A percentile compares a stretch with the other conserved stretches of the same genome.
Evolutionary conservation across 768 basidiomycete species (phyloP).

Genomic region (Lepiota subincarnata): DNA sequence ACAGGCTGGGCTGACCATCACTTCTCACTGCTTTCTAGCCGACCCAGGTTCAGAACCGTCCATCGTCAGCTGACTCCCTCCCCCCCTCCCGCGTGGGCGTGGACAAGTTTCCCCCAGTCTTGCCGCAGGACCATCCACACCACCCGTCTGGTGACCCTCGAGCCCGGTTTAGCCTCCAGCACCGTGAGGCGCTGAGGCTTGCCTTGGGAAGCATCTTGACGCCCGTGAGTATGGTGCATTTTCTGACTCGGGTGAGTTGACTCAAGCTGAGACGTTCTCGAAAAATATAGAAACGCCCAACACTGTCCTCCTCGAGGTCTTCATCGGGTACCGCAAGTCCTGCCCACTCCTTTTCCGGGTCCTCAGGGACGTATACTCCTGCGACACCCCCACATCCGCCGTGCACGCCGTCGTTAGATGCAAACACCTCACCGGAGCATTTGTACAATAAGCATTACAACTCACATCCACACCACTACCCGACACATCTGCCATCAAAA

Average conservation of each 20-base stretch:
- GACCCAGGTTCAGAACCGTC: slow-evolving; percentile 30
- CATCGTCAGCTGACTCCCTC: slow-evolving; percentile 23
- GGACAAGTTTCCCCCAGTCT: slow-evolving; percentile 20
- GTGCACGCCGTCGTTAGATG: slow-evolving; percentile 19
- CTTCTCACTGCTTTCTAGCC: slow-evolving; percentile 23
- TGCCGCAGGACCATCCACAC: slow-evolving; percentile 24
- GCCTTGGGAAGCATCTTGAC: slow-evolving; percentile 58
- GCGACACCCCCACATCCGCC: slow-evolving; percentile 23
- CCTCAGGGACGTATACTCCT: slow-evolving; percentile 27
- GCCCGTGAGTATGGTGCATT: slow-evolving; percentile 40
- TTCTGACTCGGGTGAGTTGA: too few species aligned
- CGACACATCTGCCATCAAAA: slow-evolving; percentile 31
- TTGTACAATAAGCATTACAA: slow-evolving; percentile 22
- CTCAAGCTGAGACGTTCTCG: slow-evolving; percentile 5
- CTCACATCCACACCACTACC: slow-evolving; percentile 21
- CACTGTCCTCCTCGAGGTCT: slow-evolving; percentile 37
- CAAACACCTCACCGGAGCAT: slow-evolving; percentile 23
- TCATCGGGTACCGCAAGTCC: slow-evolving; percentile 52
- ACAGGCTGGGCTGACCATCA: not conserved
- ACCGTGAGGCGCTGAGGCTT: slow-evolving; percentile 48
- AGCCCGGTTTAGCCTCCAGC: slow-evolving; percentile 25
- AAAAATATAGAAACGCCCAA: slow-evolving; percentile 49
- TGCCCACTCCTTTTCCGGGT: slow-evolving; percentile 30
- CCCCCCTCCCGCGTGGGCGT: slow-evolving; percentile 15
- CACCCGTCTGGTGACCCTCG: slow-evolving; percentile 14